phyloP scores from a whole-genome alignment of 202 grass and related monocot species.

The Panicum virgatum region DNA sequence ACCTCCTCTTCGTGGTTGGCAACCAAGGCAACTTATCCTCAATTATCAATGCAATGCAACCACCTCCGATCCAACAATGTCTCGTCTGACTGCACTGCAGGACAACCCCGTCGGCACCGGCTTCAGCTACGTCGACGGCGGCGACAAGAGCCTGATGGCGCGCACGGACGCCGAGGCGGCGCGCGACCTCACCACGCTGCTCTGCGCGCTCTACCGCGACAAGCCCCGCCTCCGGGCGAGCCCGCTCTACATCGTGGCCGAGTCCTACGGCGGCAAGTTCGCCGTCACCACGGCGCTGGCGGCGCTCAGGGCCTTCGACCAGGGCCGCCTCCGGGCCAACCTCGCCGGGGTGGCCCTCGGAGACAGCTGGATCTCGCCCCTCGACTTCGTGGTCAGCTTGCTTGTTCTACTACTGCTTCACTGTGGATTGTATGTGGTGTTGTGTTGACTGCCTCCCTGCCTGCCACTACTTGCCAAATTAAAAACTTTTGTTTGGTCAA shows the following conservation, averaged over 20 bases:
- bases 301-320: slow-evolving; percentile 53
- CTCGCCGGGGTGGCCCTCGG: slow-evolving; percentile 83
- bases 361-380: slow-evolving; percentile 90
- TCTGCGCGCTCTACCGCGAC: slow-evolving; percentile 52
- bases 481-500: background rate
- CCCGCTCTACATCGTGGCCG: slow-evolving; percentile 84
- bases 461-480: no score
- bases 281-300: slow-evolving; percentile 73
- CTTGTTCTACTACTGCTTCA: no score
- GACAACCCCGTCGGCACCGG: slow-evolving; percentile 95
- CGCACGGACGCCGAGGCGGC: slow-evolving; percentile 73
- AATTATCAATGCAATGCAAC: no score
- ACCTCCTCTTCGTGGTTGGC: slow-evolving; percentile 81
- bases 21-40: no score
- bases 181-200: slow-evolving; percentile 67
- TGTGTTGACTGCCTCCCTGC: no score
- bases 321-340: slow-evolving; percentile 47
- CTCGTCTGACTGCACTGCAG: slow-evolving; percentile 32
- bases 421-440: no score
- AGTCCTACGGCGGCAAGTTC: slow-evolving; percentile 98
- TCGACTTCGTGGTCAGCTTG: slow-evolving; percentile 66
- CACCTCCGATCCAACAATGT: no score
- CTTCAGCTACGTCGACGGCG: slow-evolving; percentile 85
- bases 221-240: slow-evolving; percentile 43
- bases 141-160: slow-evolving; percentile 51